Evolutionary conservation across 2,329 filamentous ascomycete genomes (phyloP).

Genomic region (Truncatella angustata): DNA sequence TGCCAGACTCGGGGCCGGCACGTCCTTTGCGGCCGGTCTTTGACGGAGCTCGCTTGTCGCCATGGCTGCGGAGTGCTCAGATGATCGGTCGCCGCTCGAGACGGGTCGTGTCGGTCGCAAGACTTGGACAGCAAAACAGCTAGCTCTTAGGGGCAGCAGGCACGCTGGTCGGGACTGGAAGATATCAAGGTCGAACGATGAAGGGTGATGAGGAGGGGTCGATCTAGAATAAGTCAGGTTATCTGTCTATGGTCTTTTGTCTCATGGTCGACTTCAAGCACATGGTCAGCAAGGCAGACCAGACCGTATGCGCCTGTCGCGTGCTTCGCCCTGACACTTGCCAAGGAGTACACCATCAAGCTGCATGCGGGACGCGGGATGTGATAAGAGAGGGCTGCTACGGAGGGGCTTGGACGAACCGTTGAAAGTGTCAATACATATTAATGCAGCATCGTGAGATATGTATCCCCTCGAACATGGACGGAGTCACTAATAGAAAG

Average conservation of each 20-base stretch:
- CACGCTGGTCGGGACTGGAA: neutral
- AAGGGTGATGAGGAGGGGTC: neutral
- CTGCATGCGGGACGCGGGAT: no score
- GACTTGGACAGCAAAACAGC: no score
- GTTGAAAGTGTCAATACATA: neutral
- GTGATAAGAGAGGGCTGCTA: no score
- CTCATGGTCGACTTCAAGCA: neutral
- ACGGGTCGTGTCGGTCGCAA: neutral
- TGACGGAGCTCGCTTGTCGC: constrained; percentile 36
- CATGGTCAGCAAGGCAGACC: no score
- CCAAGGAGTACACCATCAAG: neutral
- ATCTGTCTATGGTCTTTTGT: neutral
- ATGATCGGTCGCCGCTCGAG: neutral
- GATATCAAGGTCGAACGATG: neutral
- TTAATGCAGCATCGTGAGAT: neutral
- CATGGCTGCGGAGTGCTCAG: constrained; percentile 18
- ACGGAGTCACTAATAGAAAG: no score
- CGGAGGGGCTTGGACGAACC: neutral
- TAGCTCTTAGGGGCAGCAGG: no score
- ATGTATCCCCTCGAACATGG: no score
- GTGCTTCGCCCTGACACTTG: no score
- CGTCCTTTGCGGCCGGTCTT: constrained; percentile 20
- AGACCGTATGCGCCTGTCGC: no score
- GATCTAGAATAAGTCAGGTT: neutral
- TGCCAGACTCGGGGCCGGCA: constrained; percentile 28